These are phyloP conservation scores for Linderniella brevidens DNA, from an alignment of 257 asterid genomes.

Conservation along the genomic window DNA sequence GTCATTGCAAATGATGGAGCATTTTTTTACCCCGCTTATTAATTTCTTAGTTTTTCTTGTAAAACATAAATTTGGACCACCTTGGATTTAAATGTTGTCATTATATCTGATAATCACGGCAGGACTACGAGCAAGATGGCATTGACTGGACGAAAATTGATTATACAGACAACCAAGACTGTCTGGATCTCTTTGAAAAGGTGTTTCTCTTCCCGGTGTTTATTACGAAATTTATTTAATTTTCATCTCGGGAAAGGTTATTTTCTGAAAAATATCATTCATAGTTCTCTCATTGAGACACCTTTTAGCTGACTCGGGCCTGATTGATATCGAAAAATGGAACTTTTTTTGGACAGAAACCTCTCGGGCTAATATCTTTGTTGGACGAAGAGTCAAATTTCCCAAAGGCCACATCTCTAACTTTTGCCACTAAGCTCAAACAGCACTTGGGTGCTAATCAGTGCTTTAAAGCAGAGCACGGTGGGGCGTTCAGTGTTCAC, in stretches of 20 bases:
- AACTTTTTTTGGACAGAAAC: constrained; percentile 33
- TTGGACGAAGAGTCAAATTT: constrained; percentile 81
- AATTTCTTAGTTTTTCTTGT: too few species aligned
- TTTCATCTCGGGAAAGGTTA: too few species aligned
- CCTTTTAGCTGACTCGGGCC: too few species aligned
- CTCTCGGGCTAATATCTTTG: constrained; percentile 67
- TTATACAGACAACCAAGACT: constrained; percentile 76
- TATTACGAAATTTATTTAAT: too few species aligned
- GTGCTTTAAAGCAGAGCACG: constrained; percentile 60
- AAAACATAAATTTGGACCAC: too few species aligned
- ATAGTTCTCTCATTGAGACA: too few species aligned
- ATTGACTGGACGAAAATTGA: constrained; percentile 81
- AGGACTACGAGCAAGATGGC: constrained; percentile 90
- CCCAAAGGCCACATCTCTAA: constrained; percentile 54
- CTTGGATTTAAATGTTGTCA: not conserved
- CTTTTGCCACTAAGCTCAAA: constrained; percentile 58
- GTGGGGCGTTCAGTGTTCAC: constrained; percentile 37
- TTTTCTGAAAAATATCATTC: too few species aligned
- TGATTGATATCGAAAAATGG: too few species aligned
- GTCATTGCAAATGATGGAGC: too few species aligned
- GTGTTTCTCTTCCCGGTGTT: constrained; percentile 9
- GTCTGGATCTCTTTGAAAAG: constrained; percentile 82
- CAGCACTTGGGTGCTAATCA: constrained; percentile 49
- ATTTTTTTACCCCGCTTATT: too few species aligned
- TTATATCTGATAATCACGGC: not conserved